Conservation (phyloP, 441 rosid species). For the Adansonia madagascariensis region DNA sequence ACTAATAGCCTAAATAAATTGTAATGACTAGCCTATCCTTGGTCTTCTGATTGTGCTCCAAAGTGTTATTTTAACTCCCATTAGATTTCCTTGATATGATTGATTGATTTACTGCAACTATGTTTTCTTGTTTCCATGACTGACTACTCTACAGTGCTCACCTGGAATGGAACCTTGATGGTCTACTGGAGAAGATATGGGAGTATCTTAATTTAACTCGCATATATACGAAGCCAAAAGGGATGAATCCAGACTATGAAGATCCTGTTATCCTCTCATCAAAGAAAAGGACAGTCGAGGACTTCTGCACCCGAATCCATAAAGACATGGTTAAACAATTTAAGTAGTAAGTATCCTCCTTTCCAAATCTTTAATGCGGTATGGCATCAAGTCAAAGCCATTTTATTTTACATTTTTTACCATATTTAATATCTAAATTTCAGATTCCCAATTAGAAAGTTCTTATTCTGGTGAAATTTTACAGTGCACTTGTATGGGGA, state of each 20-base stretch:
- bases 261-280: slow-evolving; percentile 77
- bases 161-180: slow-evolving; percentile 97
- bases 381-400: neutral
- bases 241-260: slow-evolving; percentile 96
- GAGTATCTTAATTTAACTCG: slow-evolving; percentile 88
- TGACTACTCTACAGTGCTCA: slow-evolving; percentile 63
- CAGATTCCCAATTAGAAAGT: neutral
- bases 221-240: slow-evolving; percentile 93
- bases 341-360: slow-evolving; percentile 71
- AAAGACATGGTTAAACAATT: slow-evolving; percentile 94
- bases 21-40: neutral
- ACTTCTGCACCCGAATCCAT: slow-evolving; percentile 84
- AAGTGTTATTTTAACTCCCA: neutral
- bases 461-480: slow-evolving; percentile 27
- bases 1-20: neutral
- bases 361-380: slow-evolving; percentile 13
- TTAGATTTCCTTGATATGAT: neutral
- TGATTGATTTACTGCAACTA: neutral
- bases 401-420: neutral
- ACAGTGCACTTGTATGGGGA: slow-evolving; percentile 96
- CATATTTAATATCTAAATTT: neutral
- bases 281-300: slow-evolving; percentile 84
- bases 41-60: neutral
- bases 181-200: slow-evolving; percentile 90
- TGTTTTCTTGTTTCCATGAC: neutral